These are phyloP conservation scores for Phtheirospermum japonicum DNA, from an alignment of 257 asterid genomes.

Conservation along the genomic window DNA sequence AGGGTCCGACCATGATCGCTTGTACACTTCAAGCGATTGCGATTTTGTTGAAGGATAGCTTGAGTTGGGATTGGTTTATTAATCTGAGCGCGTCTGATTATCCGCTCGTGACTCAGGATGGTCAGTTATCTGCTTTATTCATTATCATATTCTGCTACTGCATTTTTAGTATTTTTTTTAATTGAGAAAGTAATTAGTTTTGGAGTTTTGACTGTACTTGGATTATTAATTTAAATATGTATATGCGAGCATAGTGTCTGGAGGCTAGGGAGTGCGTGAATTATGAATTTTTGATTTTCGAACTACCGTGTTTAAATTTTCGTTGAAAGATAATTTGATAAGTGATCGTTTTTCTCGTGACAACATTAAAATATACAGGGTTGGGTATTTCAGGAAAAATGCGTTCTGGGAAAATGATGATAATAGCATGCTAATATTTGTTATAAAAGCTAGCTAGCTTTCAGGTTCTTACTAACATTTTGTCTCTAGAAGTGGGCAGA, in stretches of 20 bases:
- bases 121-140: conserved; percentile 46
- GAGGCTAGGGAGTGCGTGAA: neutral
- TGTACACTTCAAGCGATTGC: conserved; percentile 93
- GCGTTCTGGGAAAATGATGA: no score
- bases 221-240: neutral
- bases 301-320: neutral
- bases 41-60: conserved; percentile 76
- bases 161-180: neutral
- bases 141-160: conserved; percentile 15
- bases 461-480: no score
- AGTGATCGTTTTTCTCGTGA: no score
- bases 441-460: no score
- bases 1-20: conserved; percentile 98
- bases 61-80: conserved; percentile 96
- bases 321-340: neutral
- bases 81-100: conserved; percentile 99
- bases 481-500: no score
- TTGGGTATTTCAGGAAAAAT: neutral
- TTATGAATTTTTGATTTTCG: neutral
- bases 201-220: neutral
- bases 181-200: neutral
- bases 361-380: neutral
- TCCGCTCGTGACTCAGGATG: conserved; percentile 97
- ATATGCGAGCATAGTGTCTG: neutral
- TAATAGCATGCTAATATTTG: no score